Evolutionary conservation across 441 rosid species (phyloP).

Genomic region (Pelargonium myrrhifolium): DNA sequence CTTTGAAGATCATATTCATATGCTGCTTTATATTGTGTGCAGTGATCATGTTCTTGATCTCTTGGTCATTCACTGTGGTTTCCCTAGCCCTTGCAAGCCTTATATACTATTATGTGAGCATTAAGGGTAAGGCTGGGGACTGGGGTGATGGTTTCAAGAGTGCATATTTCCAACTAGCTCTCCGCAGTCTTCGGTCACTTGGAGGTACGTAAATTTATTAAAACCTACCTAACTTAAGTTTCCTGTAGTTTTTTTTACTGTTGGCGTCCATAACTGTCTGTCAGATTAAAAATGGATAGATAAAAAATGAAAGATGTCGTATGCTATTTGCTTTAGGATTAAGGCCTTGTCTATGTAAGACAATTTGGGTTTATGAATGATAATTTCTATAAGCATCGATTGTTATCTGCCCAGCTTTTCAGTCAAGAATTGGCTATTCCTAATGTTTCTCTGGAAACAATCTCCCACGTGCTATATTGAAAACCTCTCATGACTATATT

Average conservation of each 20-base stretch:
- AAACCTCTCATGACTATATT: too few species aligned
- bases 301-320: background rate
- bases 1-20: conserved; percentile 9
- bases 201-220: conserved; percentile 57
- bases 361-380: too few species aligned
- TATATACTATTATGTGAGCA: conserved; percentile 90
- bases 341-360: too few species aligned
- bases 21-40: conserved; percentile 31
- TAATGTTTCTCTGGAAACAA: too few species aligned
- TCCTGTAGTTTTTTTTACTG: background rate
- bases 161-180: conserved; percentile 98
- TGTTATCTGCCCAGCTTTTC: too few species aligned
- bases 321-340: too few species aligned
- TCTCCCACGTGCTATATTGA: too few species aligned
- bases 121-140: conserved; percentile 98
- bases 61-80: conserved; percentile 90
- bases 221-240: background rate
- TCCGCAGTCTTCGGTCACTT: conserved; percentile 93
- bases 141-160: conserved; percentile 99
- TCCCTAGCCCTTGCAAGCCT: conserved; percentile 95
- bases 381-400: too few species aligned
- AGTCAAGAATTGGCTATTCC: too few species aligned
- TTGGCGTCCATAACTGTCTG: too few species aligned
- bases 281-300: background rate
- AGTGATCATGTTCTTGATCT: conserved; percentile 99